Conservation (phyloP, 1,284 basidiomycete genomes). For the Fereydounia khargensis region DNA sequence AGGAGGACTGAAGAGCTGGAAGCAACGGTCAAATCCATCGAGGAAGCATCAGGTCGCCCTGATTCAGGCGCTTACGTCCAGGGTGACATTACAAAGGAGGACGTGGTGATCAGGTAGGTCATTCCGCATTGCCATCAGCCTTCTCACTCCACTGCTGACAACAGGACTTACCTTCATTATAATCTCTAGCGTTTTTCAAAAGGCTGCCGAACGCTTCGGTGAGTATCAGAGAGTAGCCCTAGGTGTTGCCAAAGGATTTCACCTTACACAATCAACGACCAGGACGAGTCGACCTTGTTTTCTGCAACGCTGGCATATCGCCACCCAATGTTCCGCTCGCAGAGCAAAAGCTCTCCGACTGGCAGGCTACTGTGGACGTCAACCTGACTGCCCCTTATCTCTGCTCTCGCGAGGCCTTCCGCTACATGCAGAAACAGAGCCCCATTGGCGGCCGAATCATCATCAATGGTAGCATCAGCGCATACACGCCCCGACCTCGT, state of each 20-base stretch:
- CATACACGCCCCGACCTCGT: slow-evolving; percentile 34
- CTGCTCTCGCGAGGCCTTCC: slow-evolving; percentile 40
- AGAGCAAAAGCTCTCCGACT: slow-evolving; percentile 33
- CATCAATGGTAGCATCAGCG: slow-evolving; percentile 43
- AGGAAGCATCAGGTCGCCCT: slow-evolving; percentile 10
- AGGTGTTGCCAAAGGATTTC: not conserved
- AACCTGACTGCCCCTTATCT: slow-evolving; percentile 42
- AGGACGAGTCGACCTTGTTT: slow-evolving; percentile 38
- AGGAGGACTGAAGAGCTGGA: slow-evolving; percentile 24
- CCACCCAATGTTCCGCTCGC: slow-evolving; percentile 32
- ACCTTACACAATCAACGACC: not conserved
- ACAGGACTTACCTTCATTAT: not conserved
- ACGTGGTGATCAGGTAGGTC: slow-evolving; percentile 15
- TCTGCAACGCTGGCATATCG: slow-evolving; percentile 43
- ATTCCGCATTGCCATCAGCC: not conserved
- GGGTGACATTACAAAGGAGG: slow-evolving; percentile 39
- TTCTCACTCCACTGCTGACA: not conserved
- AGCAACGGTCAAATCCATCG: slow-evolving; percentile 12
- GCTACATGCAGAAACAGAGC: slow-evolving; percentile 36
- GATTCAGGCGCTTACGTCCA: slow-evolving; percentile 9
- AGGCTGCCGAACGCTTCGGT: slow-evolving; percentile 18
- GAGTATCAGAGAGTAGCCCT: not conserved
- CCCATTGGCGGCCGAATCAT: slow-evolving; percentile 43
- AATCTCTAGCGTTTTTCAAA: slow-evolving; percentile 8
- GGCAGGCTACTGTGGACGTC: slow-evolving; percentile 39